These are phyloP conservation scores for Closterium sp. DNA, from an alignment of 139 green algal genomes.

Conservation along the genomic window DNA sequence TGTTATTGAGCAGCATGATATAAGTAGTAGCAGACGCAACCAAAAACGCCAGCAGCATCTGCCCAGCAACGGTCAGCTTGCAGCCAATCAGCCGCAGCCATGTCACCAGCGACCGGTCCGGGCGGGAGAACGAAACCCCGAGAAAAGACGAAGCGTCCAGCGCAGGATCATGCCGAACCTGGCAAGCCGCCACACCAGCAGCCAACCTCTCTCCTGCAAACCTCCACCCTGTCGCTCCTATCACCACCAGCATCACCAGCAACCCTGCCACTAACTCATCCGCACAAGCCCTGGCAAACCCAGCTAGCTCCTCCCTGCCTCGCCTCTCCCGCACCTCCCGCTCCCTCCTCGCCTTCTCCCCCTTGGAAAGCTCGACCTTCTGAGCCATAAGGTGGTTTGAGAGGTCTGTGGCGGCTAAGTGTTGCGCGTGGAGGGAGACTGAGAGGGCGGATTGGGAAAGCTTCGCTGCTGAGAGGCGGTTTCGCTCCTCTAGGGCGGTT, in stretches of 20 bases:
- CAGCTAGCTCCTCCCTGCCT: not conserved
- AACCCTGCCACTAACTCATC: constrained; percentile 15
- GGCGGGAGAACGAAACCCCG: not conserved
- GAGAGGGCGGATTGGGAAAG: not conserved
- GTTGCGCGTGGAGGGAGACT: not conserved
- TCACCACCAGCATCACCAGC: not conserved
- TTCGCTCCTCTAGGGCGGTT: not conserved
- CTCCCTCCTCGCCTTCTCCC: not conserved
- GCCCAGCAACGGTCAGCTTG: constrained; percentile 2
- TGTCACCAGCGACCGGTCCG: not conserved
- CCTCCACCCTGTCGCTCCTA: not conserved
- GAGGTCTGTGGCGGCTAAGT: not conserved
- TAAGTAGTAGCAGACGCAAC: not conserved
- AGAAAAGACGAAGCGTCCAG: not conserved
- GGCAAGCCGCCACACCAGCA: not conserved
- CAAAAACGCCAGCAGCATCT: not conserved
- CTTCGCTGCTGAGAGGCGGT: not conserved
- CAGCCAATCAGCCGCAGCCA: constrained; percentile 4
- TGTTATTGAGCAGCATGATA: constrained; percentile 9
- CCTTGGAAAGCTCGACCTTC: not conserved
- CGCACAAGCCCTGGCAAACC: not conserved
- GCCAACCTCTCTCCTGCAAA: not conserved
- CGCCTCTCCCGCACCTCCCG: not conserved
- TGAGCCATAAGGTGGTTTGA: not conserved
- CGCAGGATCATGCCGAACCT: not conserved